Conservation (phyloP, 768 basidiomycete species). For the Termitomyces bulborhizus region DNA sequence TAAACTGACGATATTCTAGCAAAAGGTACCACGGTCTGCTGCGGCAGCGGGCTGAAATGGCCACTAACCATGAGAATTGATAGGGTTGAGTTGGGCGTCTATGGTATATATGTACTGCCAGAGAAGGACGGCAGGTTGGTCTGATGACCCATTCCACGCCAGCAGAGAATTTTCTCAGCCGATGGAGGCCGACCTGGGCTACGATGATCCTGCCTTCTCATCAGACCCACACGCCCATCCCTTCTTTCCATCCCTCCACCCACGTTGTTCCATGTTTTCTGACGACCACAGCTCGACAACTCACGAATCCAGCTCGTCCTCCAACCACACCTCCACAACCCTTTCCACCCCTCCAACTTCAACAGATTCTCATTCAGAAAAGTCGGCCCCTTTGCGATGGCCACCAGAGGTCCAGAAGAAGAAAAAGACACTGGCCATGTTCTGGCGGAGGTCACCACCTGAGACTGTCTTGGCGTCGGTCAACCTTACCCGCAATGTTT, state of each 20-base stretch:
- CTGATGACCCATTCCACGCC: conserved; percentile 4
- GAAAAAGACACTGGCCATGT: conserved; percentile 13
- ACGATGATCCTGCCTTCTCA: conserved; percentile 56
- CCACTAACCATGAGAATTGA: conserved; percentile 2
- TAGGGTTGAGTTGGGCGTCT: background rate
- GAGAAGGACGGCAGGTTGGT: background rate
- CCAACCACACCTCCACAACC: conserved; percentile 14
- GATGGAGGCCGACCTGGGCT: background rate
- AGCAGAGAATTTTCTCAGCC: background rate
- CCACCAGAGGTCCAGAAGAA: conserved; percentile 12
- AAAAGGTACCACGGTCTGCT: background rate
- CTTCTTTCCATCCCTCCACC: conserved; percentile 25
- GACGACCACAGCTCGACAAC: conserved; percentile 14
- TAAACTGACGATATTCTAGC: conserved; percentile 16
- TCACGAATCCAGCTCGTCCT: conserved; percentile 9
- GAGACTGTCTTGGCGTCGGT: conserved; percentile 9
- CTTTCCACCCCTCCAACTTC: conserved; percentile 16
- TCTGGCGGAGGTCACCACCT: conserved; percentile 15
- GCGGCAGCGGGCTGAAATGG: conserved; percentile 3
- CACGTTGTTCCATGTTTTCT: conserved; percentile 5
- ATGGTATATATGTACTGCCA: conserved; percentile 2
- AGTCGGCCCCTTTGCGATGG: conserved; percentile 6
- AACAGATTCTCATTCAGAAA: conserved; percentile 7
- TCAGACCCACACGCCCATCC: conserved; percentile 48
- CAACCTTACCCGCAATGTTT: conserved; percentile 7